A percentile compares a stretch with the other conserved stretches of the same genome.
These are phyloP conservation scores for Glycine soja DNA, from an alignment of 306 rosid species.

Conservation along the genomic window DNA sequence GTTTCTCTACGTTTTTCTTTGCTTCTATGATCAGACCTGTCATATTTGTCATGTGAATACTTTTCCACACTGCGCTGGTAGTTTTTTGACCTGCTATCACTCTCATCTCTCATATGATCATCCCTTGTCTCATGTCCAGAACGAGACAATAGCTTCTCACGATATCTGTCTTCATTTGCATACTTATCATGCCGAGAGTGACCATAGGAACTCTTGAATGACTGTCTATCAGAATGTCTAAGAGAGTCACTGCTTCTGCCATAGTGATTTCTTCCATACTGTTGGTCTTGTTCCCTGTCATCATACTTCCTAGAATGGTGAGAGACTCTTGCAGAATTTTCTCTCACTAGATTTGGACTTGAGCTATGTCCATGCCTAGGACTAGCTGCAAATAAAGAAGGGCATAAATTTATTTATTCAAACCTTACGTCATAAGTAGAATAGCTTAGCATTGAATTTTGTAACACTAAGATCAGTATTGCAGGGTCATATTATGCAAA, in stretches of 20 bases:
- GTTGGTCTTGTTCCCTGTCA: conserved; percentile 64
- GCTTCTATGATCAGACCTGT: conserved; percentile 61
- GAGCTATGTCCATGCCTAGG: conserved; percentile 60
- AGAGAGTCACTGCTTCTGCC: conserved; percentile 68
- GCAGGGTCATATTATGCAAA: conserved; percentile 3
- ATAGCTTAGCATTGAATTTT: conserved; percentile 23
- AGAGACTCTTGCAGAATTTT: conserved; percentile 56
- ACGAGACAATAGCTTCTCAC: conserved; percentile 63
- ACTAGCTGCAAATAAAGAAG: conserved; percentile 63
- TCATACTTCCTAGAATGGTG: conserved; percentile 64
- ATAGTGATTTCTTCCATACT: conserved; percentile 57
- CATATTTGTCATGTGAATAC: conserved; percentile 72
- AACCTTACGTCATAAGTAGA: conserved; percentile 24
- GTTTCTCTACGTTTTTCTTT: conserved; percentile 63
- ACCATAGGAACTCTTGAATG: conserved; percentile 67
- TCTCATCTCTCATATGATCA: conserved; percentile 61
- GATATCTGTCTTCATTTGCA: conserved; percentile 63
- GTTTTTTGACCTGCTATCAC: conserved; percentile 65
- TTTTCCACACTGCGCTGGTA: conserved; percentile 55
- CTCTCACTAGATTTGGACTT: conserved; percentile 62
- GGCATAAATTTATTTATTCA: conserved; percentile 29
- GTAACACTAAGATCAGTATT: conserved; percentile 19
- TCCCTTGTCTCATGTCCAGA: conserved; percentile 70
- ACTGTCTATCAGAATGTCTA: conserved; percentile 70
- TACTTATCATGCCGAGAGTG: conserved; percentile 70